These are phyloP conservation scores for Alnus rubra DNA, from an alignment of 306 rosid genomes.

Conservation along the genomic window DNA sequence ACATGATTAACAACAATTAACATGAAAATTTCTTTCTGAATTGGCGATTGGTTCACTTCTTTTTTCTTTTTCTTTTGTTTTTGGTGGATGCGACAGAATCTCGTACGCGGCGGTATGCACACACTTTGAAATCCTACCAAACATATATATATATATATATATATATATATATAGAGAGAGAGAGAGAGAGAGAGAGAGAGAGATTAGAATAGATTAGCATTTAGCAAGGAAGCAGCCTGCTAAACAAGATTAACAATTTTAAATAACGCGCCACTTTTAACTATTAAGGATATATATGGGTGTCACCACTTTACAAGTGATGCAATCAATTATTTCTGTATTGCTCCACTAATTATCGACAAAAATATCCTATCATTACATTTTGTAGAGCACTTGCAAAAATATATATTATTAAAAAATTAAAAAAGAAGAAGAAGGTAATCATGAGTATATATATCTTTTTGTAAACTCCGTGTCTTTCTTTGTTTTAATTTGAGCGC, in stretches of 20 bases:
- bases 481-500: background rate
- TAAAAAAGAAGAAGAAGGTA: background rate
- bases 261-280: too few relatives aligned
- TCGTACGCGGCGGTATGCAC: constrained; percentile 26
- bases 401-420: background rate
- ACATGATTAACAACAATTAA: background rate
- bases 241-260: too few relatives aligned
- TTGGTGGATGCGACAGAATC: constrained; percentile 36
- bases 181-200: too few relatives aligned
- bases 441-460: background rate
- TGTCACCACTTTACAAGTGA: constrained; percentile 26
- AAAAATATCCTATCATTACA: background rate
- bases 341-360: background rate
- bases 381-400: background rate
- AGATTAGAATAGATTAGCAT: too few relatives aligned
- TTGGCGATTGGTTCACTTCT: constrained; percentile 4
- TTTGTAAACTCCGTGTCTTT: background rate
- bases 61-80: too few relatives aligned
- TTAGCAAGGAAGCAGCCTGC: too few relatives aligned
- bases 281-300: background rate
- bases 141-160: too few relatives aligned
- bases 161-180: too few relatives aligned
- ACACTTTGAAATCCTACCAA: background rate
- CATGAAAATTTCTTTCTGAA: constrained; percentile 7
- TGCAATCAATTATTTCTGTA: constrained; percentile 12